These are phyloP conservation scores for Aspergillus chevalieri DNA, from an alignment of 2,329 filamentous ascomycete species.

Conservation along the genomic window DNA sequence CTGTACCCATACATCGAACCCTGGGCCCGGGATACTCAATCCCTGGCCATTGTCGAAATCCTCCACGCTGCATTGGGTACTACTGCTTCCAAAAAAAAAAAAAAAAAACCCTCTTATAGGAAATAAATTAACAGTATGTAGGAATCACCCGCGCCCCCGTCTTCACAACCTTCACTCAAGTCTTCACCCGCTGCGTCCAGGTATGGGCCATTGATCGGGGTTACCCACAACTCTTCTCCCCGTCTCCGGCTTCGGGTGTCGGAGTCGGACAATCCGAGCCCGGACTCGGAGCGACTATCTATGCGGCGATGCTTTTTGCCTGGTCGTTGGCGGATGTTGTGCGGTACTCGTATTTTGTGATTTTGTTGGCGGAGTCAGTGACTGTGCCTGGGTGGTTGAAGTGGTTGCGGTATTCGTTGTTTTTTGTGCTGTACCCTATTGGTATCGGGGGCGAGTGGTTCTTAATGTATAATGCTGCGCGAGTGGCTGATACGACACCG, in stretches of 20 bases:
- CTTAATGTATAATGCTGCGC: slow-evolving; percentile 22
- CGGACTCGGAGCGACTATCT: slow-evolving; percentile 4
- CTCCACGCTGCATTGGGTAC: slow-evolving; percentile 21
- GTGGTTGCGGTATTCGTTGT: slow-evolving; percentile 22
- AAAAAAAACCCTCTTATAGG: no score
- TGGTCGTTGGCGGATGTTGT: slow-evolving; percentile 23
- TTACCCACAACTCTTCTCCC: slow-evolving; percentile 12
- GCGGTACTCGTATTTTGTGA: slow-evolving; percentile 21
- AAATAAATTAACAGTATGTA: slow-evolving; percentile 4
- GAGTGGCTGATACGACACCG: slow-evolving; percentile 7
- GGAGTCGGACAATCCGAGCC: neutral
- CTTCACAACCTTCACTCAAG: slow-evolving; percentile 25
- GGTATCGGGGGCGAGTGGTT: slow-evolving; percentile 26
- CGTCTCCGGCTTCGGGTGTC: neutral
- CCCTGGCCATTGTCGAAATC: slow-evolving; percentile 19
- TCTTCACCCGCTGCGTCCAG: slow-evolving; percentile 25
- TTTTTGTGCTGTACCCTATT: slow-evolving; percentile 21
- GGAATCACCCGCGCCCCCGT: slow-evolving; percentile 23
- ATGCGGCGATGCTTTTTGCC: slow-evolving; percentile 20
- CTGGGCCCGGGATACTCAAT: slow-evolving; percentile 20
- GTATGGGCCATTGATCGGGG: slow-evolving; percentile 26
- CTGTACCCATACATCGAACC: slow-evolving; percentile 20
- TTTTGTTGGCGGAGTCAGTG: slow-evolving; percentile 11
- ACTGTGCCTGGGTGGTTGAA: slow-evolving; percentile 11
- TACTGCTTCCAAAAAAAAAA: neutral